phyloP scores from a whole-genome alignment of 805 yeast genomes.

The Metschnikowia amazonensis region DNA sequence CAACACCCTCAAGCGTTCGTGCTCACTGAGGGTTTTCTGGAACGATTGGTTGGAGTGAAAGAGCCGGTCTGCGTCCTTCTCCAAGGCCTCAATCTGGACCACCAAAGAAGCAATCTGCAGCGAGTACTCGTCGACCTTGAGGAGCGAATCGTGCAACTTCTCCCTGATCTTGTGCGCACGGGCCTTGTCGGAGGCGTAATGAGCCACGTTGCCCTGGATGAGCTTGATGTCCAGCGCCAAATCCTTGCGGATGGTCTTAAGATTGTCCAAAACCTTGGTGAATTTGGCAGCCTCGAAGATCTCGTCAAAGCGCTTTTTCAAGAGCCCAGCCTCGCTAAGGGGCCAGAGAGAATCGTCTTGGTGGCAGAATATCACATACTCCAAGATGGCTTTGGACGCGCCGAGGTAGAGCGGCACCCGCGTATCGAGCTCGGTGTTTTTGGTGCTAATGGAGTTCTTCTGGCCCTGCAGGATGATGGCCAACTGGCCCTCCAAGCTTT shows the following conservation, averaged over 20 bases:
- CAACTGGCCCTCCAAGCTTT: conserved; percentile 87
- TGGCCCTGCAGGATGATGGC: conserved; percentile 63
- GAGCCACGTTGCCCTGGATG: conserved; percentile 73
- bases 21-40: conserved; percentile 62
- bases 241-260: conserved; percentile 74
- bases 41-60: conserved; percentile 79
- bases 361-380: conserved; percentile 93
- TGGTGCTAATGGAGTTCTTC: conserved; percentile 70
- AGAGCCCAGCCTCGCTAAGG: conserved; percentile 77
- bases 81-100: conserved; percentile 46
- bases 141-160: conserved; percentile 42
- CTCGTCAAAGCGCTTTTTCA: conserved; percentile 93
- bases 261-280: conserved; percentile 80
- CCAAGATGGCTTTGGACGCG: conserved; percentile 80
- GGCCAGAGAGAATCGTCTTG: conserved; percentile 99
- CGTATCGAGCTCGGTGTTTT: conserved; percentile 77
- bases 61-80: conserved; percentile 56
- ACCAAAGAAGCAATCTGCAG: conserved; percentile 48
- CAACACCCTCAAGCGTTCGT: conserved; percentile 46
- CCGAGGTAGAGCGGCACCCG: conserved; percentile 83
- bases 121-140: conserved; percentile 43
- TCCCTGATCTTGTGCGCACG: conserved; percentile 59
- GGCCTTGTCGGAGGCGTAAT: conserved; percentile 66
- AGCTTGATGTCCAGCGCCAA: conserved; percentile 71
- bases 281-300: conserved; percentile 93